phyloP scores from a whole-genome alignment of 257 asterid genomes.

The Rauvolfia tetraphylla region DNA sequence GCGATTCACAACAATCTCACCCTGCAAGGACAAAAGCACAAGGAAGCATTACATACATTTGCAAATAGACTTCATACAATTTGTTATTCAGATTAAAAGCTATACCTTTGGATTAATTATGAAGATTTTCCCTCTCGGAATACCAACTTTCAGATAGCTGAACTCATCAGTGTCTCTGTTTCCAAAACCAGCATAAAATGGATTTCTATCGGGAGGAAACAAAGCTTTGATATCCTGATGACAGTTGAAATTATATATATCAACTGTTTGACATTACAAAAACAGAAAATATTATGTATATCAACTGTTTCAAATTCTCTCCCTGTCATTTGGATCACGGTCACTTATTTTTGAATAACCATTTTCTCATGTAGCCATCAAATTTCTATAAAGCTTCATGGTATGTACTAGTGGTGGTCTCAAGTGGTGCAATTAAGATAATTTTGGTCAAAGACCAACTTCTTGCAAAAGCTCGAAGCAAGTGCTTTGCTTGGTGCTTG shows the following conservation, averaged over 20 bases:
- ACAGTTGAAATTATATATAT: background rate
- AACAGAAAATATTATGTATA: too few relatives aligned
- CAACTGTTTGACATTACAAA: background rate
- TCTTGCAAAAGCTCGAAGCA: background rate
- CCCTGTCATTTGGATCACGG: background rate
- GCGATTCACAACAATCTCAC: slow-evolving; percentile 79
- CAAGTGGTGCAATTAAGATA: background rate
- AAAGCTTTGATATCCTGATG: slow-evolving; percentile 68
- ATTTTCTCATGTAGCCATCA: background rate
- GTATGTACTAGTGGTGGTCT: background rate
- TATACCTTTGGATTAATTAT: slow-evolving; percentile 88
- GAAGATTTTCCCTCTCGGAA: slow-evolving; percentile 85
- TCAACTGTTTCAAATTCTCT: too few relatives aligned
- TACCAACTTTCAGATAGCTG: slow-evolving; percentile 93
- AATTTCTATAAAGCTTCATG: background rate
- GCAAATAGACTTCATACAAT: background rate
- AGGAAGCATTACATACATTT: slow-evolving; percentile 6
- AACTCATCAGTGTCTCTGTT: slow-evolving; percentile 93
- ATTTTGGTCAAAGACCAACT: background rate
- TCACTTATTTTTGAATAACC: background rate
- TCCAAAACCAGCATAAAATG: slow-evolving; percentile 98
- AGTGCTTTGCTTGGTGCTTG: too few relatives aligned
- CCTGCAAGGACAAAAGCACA: slow-evolving; percentile 40
- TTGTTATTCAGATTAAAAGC: background rate
- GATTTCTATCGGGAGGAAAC: slow-evolving; percentile 78